Evolutionary conservation across 1,284 basidiomycete genomes (phyloP), one percentile per base, ranked within the genome.

Genomic region (Acaromyces ingoldii): DNA sequence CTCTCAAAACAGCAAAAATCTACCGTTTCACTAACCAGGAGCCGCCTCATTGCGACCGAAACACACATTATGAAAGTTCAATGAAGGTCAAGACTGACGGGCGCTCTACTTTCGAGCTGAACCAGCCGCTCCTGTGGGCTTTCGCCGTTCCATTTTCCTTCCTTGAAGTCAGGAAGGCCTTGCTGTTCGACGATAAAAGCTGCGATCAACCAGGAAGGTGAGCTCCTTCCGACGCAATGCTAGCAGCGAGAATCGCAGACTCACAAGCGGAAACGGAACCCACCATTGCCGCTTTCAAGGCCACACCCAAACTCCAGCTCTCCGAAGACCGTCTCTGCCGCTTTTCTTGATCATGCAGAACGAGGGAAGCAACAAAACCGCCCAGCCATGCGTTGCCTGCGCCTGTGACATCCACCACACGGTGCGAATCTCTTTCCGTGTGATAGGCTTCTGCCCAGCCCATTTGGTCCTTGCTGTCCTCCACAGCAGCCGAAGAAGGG

Each of bases 341-440:
- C 29, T 33, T 22, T 44, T 34, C 24, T 2, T n/a, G 22, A 4
- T 34, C 31, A 17, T 21, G 13, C 6, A 48, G 2, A 11, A 24
- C n/a, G n/a, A 51, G 24, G 1, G 25, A 42, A 24, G 42, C 49
- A 15, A 36, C 33, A 6, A 51, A 51, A 11, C 49, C 49, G 17
- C 49, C 49, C 17, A 51, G 25, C 9, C 7, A 51, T n/a, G 49
- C 40, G 22, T 51, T 51, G n/a, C 49, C 49, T 24, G 40, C 49
- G 17, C 49, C 49, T 7, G 49, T 51, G 13, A 51, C 49, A 36
- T 51, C 49, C 4, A 51, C 42, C 17, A 51, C 40, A 10, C 21
- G 11, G 13, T 36, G 21, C n/a, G 37, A 24, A 11, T 49, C 26
- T 22, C n/a, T 30, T 4, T 6, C 25, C 41, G 47, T 51, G 21